Conservation (phyloP, 2,329 filamentous ascomycete genomes). For the Sphaerulina populicola region DNA sequence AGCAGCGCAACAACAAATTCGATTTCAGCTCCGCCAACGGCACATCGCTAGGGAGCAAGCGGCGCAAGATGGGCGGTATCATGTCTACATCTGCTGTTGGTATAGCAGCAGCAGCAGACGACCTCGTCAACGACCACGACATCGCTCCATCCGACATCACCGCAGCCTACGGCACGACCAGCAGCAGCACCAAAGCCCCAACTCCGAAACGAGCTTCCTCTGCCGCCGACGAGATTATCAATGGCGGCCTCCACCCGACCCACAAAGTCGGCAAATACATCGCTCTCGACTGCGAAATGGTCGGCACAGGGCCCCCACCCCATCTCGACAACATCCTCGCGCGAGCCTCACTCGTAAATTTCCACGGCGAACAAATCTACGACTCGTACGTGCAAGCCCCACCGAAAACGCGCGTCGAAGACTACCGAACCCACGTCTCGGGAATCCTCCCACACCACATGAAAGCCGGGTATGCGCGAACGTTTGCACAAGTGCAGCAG, state of each 20-base stretch:
- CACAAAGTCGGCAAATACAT: constrained; percentile 80
- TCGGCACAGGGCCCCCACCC: constrained; percentile 65
- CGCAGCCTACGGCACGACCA: constrained; percentile 50
- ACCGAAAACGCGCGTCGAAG: constrained; percentile 60
- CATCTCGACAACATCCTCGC: constrained; percentile 69
- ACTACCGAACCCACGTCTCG: constrained; percentile 83
- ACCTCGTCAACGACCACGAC: constrained; percentile 37
- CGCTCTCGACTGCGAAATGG: constrained; percentile 96
- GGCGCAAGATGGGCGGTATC: constrained; percentile 47
- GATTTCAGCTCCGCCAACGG: constrained; percentile 9
- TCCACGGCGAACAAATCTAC: constrained; percentile 84
- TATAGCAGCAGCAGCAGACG: constrained; percentile 20
- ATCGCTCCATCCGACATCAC: constrained; percentile 53
- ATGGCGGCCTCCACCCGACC: constrained; percentile 41
- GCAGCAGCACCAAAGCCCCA: constrained; percentile 46
- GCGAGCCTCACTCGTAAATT: constrained; percentile 84
- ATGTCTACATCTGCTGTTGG: constrained; percentile 32
- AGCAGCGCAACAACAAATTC: constrained; percentile 14
- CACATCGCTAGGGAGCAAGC: constrained; percentile 9
- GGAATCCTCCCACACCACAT: constrained; percentile 71
- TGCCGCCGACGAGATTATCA: constrained; percentile 39
- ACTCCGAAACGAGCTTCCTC: constrained; percentile 51
- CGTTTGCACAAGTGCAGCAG: constrained; percentile 67
- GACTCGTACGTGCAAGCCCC: constrained; percentile 77
- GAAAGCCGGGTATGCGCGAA: constrained; percentile 39